phyloP scores from a whole-genome alignment of 495 filamentous ascomycete genomes.

The Aspergillus funiculosus region DNA sequence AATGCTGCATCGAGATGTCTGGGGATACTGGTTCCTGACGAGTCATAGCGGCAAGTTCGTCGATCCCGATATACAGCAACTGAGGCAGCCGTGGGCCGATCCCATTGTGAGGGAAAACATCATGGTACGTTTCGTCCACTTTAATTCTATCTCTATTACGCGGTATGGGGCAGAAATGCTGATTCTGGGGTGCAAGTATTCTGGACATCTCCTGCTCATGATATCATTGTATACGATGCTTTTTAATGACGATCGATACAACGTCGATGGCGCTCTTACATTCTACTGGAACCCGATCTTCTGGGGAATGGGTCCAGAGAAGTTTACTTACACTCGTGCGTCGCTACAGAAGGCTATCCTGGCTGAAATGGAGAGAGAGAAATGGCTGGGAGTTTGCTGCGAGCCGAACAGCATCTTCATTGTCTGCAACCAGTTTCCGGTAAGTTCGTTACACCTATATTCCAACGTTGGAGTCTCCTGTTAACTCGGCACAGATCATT shows the following conservation, averaged over 20 bases:
- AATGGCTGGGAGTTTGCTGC: constrained; percentile 29
- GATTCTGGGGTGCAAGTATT: constrained; percentile 6
- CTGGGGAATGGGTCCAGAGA: constrained; percentile 31
- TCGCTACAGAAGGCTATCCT: constrained; percentile 28
- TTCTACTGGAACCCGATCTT: constrained; percentile 33
- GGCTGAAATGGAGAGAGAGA: constrained; percentile 29
- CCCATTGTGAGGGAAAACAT: constrained; percentile 31
- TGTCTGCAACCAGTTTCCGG: constrained; percentile 26
- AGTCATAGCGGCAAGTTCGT: constrained; percentile 22
- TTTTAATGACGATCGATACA: constrained; percentile 33
- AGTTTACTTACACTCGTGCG: constrained; percentile 22
- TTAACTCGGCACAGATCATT: constrained; percentile 19
- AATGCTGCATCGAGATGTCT: constrained; percentile 33
- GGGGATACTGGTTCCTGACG: constrained; percentile 36
- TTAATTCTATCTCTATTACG: background rate
- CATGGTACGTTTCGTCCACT: constrained; percentile 14
- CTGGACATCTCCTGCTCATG: constrained; percentile 36
- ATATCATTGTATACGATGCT: constrained; percentile 33
- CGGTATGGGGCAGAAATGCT: background rate
- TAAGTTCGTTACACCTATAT: no score
- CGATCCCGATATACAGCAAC: constrained; percentile 30
- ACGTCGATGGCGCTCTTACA: constrained; percentile 19
- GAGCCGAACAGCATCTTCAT: constrained; percentile 37
- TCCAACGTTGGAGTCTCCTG: background rate
- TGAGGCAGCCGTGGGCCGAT: constrained; percentile 36